Percentiles rank a stretch among this genome's conserved stretches.
Conservation (phyloP, 2,329 filamentous ascomycete species). For the Clarireedia homoeocarpa region DNA sequence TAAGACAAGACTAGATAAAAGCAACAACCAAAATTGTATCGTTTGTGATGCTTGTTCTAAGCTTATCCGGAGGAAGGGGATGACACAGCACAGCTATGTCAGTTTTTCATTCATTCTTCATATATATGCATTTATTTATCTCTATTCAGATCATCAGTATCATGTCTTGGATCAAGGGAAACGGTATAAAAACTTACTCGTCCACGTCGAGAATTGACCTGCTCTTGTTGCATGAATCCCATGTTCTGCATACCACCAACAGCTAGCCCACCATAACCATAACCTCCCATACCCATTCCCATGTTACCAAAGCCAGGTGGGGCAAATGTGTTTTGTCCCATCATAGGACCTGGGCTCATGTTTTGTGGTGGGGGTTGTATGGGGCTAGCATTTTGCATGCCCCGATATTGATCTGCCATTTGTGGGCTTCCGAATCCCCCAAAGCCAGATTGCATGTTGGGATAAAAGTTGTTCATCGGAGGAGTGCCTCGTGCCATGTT, state of each 20-base stretch:
- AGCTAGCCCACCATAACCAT: slow-evolving; percentile 38
- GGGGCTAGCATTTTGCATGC: slow-evolving; percentile 43
- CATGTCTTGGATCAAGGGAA: no score
- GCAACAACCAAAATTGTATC: no score
- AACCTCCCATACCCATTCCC: slow-evolving; percentile 37
- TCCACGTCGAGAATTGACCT: slow-evolving; percentile 48
- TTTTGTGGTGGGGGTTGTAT: slow-evolving; percentile 34
- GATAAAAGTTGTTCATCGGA: slow-evolving; percentile 50
- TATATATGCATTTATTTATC: no score
- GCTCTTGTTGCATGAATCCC: slow-evolving; percentile 47
- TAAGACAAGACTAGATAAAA: no score
- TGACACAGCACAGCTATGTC: no score
- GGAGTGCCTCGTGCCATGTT: slow-evolving; percentile 46
- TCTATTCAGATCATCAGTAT: no score
- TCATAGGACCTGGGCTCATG: slow-evolving; percentile 35
- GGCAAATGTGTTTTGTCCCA: slow-evolving; percentile 35
- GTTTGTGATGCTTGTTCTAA: no score
- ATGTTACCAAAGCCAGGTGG: slow-evolving; percentile 42
- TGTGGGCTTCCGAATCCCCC: slow-evolving; percentile 42
- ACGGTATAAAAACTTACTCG: slow-evolving; percentile 36
- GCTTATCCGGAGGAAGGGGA: no score
- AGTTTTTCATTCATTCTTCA: no score
- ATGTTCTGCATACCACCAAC: slow-evolving; percentile 38
- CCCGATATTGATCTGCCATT: slow-evolving; percentile 48
- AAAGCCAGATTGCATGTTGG: slow-evolving; percentile 47